Conservation (phyloP, 495 filamentous ascomycete genomes). For the Copromyces sp. region DNA sequence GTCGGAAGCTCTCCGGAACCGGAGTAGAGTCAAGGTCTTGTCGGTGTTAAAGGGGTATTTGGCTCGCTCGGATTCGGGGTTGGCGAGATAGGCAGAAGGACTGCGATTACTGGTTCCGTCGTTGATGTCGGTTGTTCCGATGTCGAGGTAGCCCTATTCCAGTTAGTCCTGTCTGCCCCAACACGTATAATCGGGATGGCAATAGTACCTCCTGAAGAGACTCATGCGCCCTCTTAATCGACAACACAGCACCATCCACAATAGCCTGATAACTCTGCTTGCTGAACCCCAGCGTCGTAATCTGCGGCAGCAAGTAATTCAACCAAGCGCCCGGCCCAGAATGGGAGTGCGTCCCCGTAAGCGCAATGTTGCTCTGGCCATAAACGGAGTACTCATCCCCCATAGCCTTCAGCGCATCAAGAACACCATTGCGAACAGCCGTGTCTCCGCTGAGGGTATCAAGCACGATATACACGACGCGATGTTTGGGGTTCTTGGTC, state of each 20-base stretch:
- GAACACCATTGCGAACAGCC: constrained; percentile 72
- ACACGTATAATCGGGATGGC: neutral
- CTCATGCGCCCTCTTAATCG: constrained; percentile 76
- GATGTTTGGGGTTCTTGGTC: constrained; percentile 52
- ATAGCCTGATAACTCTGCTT: constrained; percentile 83
- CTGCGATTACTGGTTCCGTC: constrained; percentile 84
- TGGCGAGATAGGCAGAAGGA: constrained; percentile 78
- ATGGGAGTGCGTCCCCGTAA: constrained; percentile 90
- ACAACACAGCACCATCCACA: constrained; percentile 75
- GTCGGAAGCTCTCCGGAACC: constrained; percentile 54
- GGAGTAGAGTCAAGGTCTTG: constrained; percentile 74
- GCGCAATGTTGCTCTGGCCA: constrained; percentile 67
- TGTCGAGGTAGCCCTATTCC: constrained; percentile 35
- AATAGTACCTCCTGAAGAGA: constrained; percentile 51
- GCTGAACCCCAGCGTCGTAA: constrained; percentile 80
- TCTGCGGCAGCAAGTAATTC: constrained; percentile 90
- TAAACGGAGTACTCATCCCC: constrained; percentile 47
- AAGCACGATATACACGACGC: constrained; percentile 79
- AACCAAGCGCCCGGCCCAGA: constrained; percentile 90
- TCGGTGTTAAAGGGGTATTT: constrained; percentile 65
- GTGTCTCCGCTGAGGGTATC: constrained; percentile 84
- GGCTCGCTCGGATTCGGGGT: constrained; percentile 69
- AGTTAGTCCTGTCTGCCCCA: neutral
- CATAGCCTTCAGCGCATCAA: constrained; percentile 58
- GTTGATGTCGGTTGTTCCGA: constrained; percentile 34